These are phyloP conservation scores for Raddia guianensis DNA, from an alignment of 176 grass and related monocot species.

Conservation along the genomic window DNA sequence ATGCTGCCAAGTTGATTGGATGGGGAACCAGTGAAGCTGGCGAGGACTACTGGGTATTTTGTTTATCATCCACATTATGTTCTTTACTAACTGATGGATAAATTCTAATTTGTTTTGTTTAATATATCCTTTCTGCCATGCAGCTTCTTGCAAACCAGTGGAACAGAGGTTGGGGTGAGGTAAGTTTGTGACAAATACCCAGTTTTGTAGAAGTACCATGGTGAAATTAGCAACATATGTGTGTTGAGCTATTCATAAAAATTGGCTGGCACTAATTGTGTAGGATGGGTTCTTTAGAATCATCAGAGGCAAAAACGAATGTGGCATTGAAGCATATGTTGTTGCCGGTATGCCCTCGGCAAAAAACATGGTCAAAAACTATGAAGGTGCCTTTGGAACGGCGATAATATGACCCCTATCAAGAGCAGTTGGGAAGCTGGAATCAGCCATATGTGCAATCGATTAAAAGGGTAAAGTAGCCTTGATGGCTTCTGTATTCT, in stretches of 20 bases:
- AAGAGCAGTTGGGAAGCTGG: background rate
- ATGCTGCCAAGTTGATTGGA: constrained; percentile 92
- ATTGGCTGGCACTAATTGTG: constrained; percentile 14
- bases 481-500: background rate
- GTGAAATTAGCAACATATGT: background rate
- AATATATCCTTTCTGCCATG: constrained; percentile 20
- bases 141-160: constrained; percentile 98
- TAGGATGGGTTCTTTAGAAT: constrained; percentile 99
- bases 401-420: constrained; percentile 31
- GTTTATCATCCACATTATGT: constrained; percentile 1
- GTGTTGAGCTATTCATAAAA: background rate
- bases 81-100: constrained; percentile 10
- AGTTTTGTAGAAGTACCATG: background rate
- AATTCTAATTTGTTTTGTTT: constrained; percentile 13
- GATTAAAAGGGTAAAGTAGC: constrained; percentile 11
- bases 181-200: constrained; percentile 47
- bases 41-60: constrained; percentile 90
- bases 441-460: constrained; percentile 2
- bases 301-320: constrained; percentile 71
- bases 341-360: constrained; percentile 73
- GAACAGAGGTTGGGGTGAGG: constrained; percentile 96
- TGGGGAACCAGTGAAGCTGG: constrained; percentile 88
- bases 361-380: constrained; percentile 58
- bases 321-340: constrained; percentile 77
- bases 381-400: constrained; percentile 18